These are phyloP conservation scores for Tilletia walkeri DNA, from an alignment of 1,284 basidiomycete genomes.

Conservation along the genomic window DNA sequence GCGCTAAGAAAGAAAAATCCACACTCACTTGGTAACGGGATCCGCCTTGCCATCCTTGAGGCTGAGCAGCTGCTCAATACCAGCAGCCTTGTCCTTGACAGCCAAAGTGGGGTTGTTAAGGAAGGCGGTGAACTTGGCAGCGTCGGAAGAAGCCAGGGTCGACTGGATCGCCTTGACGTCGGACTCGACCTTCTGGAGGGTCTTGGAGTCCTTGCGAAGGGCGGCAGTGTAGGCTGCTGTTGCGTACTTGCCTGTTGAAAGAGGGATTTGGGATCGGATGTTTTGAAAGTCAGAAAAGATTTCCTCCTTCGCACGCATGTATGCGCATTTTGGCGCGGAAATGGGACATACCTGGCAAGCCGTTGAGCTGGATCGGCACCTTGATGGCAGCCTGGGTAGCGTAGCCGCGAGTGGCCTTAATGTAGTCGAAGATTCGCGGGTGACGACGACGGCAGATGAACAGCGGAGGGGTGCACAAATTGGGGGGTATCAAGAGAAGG, in stretches of 20 bases:
- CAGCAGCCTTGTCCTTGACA: constrained; percentile 69
- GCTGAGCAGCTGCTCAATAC: constrained; percentile 68
- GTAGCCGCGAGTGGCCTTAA: constrained; percentile 45
- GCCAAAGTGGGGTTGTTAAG: constrained; percentile 87
- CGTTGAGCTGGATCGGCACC: constrained; percentile 48
- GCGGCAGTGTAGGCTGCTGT: constrained; percentile 90
- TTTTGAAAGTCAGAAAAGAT: neutral
- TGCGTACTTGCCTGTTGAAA: constrained; percentile 77
- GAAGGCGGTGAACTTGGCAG: constrained; percentile 68
- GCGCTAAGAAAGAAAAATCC: neutral
- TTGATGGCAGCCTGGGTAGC: constrained; percentile 49
- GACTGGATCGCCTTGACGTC: constrained; percentile 66
- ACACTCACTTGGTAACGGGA: constrained; percentile 50
- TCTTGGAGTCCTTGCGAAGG: constrained; percentile 66
- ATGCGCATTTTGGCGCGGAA: neutral
- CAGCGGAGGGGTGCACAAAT: neutral
- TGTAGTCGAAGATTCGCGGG: neutral
- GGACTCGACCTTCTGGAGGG: constrained; percentile 56
- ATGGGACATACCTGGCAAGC: constrained; percentile 43
- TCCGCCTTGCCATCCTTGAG: constrained; percentile 46
- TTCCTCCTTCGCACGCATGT: neutral
- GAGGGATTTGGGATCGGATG: constrained; percentile 55
- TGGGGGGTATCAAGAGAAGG: neutral
- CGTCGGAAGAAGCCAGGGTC: constrained; percentile 45
- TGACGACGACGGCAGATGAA: neutral